Evolutionary conservation across 257 asterid species (phyloP).

Genomic region (Solanum rostratum): DNA sequence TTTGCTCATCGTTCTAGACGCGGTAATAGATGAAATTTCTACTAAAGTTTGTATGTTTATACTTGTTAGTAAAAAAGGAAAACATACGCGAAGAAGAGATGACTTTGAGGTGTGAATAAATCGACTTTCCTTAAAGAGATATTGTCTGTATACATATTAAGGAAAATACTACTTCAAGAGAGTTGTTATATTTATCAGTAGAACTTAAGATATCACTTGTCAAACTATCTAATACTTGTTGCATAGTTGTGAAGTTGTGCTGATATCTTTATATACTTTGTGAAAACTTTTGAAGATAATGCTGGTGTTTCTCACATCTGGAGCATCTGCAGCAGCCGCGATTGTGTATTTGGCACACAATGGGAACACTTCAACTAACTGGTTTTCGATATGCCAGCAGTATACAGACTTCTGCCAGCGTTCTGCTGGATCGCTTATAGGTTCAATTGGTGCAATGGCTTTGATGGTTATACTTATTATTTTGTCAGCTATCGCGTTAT

Average conservation of each 20-base stretch:
- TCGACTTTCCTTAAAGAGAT: too few species aligned
- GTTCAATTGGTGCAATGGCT: slow-evolving; percentile 45
- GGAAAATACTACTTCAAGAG: too few species aligned
- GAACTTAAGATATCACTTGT: too few species aligned
- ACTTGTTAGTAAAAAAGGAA: neutral
- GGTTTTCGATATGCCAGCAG: slow-evolving; percentile 63
- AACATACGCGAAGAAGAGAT: too few species aligned
- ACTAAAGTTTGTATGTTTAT: neutral
- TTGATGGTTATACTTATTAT: slow-evolving; percentile 34
- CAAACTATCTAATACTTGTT: neutral
- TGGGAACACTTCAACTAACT: slow-evolving; percentile 68
- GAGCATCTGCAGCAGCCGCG: slow-evolving; percentile 75
- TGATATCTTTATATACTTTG: neutral
- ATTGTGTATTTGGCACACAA: slow-evolving; percentile 69
- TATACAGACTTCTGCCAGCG: slow-evolving; percentile 51
- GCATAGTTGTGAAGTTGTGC: neutral
- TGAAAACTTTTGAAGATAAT: slow-evolving; percentile 25
- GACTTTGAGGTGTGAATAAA: too few species aligned
- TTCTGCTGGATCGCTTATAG: slow-evolving; percentile 54
- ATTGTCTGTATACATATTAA: too few species aligned
- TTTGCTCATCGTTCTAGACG: slow-evolving; percentile 40
- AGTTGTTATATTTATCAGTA: too few species aligned
- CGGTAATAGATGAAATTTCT: slow-evolving; percentile 16
- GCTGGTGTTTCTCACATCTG: slow-evolving; percentile 42
- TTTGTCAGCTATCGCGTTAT: slow-evolving; percentile 39